Percentiles rank a stretch among this genome's conserved stretches.
Evolutionary conservation across 1,139 yeast species (phyloP).

Genomic region (Debaryomycetaceae sp.): DNA sequence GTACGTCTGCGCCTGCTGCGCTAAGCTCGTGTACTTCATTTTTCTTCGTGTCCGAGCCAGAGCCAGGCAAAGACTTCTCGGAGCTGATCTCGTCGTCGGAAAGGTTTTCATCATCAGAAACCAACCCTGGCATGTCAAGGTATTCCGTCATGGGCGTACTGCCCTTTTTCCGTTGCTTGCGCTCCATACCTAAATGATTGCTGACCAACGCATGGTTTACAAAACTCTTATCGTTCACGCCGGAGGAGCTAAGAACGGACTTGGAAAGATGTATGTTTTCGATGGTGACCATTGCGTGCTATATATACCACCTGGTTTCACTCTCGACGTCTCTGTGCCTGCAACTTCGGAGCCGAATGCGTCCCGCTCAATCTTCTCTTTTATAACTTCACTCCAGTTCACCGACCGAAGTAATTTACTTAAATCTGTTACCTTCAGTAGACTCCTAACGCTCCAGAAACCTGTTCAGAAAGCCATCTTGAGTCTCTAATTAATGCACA

Average conservation of each 20-base stretch:
- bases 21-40: slow-evolving; percentile 4
- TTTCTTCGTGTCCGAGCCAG: not conserved
- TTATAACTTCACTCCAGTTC: not conserved
- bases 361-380: not conserved
- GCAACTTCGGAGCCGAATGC: too few species aligned
- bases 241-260: slow-evolving; percentile 5
- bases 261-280: slow-evolving; percentile 5
- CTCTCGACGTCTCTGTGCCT: too few species aligned
- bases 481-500: not conserved
- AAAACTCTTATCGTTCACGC: slow-evolving; percentile 1
- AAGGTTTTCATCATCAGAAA: slow-evolving; percentile 28
- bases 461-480: not conserved
- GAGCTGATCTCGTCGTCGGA: slow-evolving; percentile 23
- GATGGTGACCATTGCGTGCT: not conserved
- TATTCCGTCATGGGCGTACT: slow-evolving; percentile 6
- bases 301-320: too few species aligned
- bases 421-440: not conserved
- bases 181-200: slow-evolving; percentile 1
- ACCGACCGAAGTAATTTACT: not conserved
- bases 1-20: slow-evolving; percentile 7
- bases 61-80: slow-evolving; percentile 4
- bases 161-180: slow-evolving; percentile 1
- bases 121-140: slow-evolving; percentile 23
- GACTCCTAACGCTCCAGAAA: not conserved
- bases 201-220: slow-evolving; percentile 4